Evolutionary conservation across 2,329 filamentous ascomycete species (phyloP).

Genomic region (Rhynchosporium graminicola): DNA sequence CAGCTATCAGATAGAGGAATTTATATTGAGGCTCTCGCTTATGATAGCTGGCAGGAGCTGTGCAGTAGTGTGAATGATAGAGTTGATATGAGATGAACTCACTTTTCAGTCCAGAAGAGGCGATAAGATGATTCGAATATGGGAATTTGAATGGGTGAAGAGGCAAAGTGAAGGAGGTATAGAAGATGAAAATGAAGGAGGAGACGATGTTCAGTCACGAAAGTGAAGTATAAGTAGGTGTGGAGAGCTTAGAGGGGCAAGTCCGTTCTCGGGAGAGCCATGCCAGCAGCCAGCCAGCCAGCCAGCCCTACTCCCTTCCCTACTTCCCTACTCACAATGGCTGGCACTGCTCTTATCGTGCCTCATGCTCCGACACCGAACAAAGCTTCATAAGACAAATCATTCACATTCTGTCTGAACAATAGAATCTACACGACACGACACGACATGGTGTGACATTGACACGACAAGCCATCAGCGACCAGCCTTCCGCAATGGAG

Average conservation of each 20-base stretch:
- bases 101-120: constrained; percentile 16
- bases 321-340: neutral
- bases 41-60: constrained; percentile 18
- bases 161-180: neutral
- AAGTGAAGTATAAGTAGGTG: neutral
- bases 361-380: constrained; percentile 1
- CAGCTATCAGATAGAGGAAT: constrained; percentile 9
- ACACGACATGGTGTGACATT: neutral
- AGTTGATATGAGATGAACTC: constrained; percentile 18
- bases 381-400: neutral
- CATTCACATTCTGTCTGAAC: neutral
- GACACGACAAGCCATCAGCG: neutral
- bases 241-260: constrained; percentile 13
- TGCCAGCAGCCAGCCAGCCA: neutral
- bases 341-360: constrained; percentile 15
- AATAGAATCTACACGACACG: neutral
- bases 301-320: neutral
- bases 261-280: constrained; percentile 18
- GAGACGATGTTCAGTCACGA: constrained; percentile 11
- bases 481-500: neutral
- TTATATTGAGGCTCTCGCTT: constrained; percentile 29
- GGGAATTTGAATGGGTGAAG: neutral
- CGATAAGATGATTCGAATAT: constrained; percentile 24
- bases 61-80: constrained; percentile 14
- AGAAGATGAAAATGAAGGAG: neutral